Evolutionary conservation across 306 rosid species (phyloP), one percentile per base, ranked within the genome.

Genomic region (Quercus agrifolia): DNA sequence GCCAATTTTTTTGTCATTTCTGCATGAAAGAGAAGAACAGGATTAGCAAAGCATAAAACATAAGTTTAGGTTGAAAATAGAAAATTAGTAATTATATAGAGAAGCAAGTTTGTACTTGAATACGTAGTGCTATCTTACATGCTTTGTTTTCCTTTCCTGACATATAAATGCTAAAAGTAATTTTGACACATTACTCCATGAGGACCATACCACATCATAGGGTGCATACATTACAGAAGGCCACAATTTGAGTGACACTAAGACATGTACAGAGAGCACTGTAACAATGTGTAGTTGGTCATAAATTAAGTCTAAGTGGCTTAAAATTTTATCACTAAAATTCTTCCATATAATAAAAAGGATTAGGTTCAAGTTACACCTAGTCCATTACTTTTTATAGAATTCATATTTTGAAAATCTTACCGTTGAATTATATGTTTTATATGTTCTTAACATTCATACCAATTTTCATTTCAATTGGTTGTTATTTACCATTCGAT

Each of bases 1-100:
- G 74, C 91, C 88, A 31, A 31, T 67, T 82, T 88, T 91, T 79
- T 87, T 93, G 54, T 87, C 92, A 79, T 70, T 78, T 80, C 99
- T 93, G 96, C 90, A 82, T 18, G 79, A 77, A 88, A 52, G 81
- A 78, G 71, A 78, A 59, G 80, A 71, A 49, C 30, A 38, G 5
- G 78, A 11, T 74, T 62, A 59, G 78, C 78, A 57, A 58, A 13
- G 78, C 81, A 75, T 83, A 66, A 75, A 41, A 41, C 7, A 30
- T 61, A 21, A 49, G 54, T 21, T 61, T 61, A 21, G 11, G 2
- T 11, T 9, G 18, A 23, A 63, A 14, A 27, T 15, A 27, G 38
- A 28, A 28, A 27, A 63, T 63, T 28, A 35, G 44, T 67, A 18
- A 67, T 27, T 35, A 3, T 5, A 63, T 28, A 63, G 12, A 63